These are phyloP conservation scores for Spathaspora boniae DNA, from an alignment of 805 yeast species.

Conservation along the genomic window DNA sequence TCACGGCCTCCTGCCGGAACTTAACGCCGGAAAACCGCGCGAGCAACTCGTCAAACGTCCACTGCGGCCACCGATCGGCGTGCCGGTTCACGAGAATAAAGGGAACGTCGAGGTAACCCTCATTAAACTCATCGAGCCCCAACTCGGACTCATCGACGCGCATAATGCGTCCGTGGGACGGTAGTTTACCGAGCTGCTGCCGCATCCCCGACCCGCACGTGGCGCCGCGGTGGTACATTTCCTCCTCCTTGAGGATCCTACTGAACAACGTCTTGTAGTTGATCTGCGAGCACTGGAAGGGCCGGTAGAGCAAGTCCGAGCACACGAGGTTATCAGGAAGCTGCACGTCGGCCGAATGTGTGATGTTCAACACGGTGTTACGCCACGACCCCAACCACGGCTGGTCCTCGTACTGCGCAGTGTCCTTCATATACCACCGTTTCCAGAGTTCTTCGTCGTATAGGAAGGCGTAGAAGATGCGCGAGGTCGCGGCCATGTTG, in stretches of 20 bases:
- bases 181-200: constrained; percentile 16
- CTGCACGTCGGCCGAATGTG: constrained; percentile 44
- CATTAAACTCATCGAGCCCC: constrained; percentile 44
- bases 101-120: constrained; percentile 51
- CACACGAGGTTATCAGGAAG: constrained; percentile 52
- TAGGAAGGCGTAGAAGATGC: constrained; percentile 65
- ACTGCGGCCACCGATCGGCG: constrained; percentile 55
- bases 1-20: constrained; percentile 83
- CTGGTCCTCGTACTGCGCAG: constrained; percentile 12
- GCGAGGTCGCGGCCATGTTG: constrained; percentile 55
- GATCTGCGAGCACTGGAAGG: constrained; percentile 76
- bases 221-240: constrained; percentile 21
- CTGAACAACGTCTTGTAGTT: constrained; percentile 51
- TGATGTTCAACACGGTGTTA: constrained; percentile 47
- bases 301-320: constrained; percentile 77
- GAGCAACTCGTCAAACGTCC: constrained; percentile 53
- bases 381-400: constrained; percentile 85
- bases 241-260: constrained; percentile 48
- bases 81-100: constrained; percentile 49
- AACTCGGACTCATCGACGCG: constrained; percentile 47
- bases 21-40: constrained; percentile 53
- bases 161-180: constrained; percentile 44
- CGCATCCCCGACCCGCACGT: no score
- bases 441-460: constrained; percentile 85
- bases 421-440: constrained; percentile 38